A percentile compares a stretch with the other conserved stretches of the same genome.
Evolutionary conservation across 768 basidiomycete species (phyloP).

Genomic region (Tremella yokohamensis): DNA sequence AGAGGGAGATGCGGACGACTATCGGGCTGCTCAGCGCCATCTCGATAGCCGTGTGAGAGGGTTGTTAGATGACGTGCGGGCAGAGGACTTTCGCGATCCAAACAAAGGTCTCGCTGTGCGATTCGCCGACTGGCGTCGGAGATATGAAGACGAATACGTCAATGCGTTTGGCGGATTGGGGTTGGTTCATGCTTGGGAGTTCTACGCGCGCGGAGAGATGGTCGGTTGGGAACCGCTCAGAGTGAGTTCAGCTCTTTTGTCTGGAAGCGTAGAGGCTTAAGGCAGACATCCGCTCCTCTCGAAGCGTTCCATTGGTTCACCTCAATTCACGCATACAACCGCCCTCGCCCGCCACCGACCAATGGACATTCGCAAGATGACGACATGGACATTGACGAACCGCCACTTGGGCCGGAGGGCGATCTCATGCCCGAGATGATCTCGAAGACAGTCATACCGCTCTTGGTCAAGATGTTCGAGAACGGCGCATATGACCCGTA

Average conservation of each 20-base stretch:
- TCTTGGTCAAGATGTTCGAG: constrained; percentile 68
- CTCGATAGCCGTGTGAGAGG: constrained; percentile 58
- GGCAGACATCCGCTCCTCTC: constrained; percentile 51
- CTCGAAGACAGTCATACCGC: constrained; percentile 73
- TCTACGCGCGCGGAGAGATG: constrained; percentile 83
- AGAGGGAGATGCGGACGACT: constrained; percentile 67
- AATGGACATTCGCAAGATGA: constrained; percentile 40
- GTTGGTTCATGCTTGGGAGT: constrained; percentile 86
- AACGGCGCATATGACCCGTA: constrained; percentile 80
- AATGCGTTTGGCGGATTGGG: constrained; percentile 88
- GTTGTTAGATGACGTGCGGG: constrained; percentile 74
- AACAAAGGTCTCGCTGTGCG: constrained; percentile 63
- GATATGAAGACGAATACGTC: constrained; percentile 73
- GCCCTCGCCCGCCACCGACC: constrained; percentile 50
- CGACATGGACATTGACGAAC: constrained; percentile 54
- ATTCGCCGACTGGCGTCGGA: constrained; percentile 70
- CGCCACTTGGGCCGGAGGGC: constrained; percentile 72
- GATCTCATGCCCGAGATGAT: constrained; percentile 85
- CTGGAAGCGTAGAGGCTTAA: neutral
- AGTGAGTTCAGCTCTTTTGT: constrained; percentile 53
- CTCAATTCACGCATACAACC: constrained; percentile 72
- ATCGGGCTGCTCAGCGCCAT: constrained; percentile 60
- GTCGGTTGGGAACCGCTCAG: constrained; percentile 83
- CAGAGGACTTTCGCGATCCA: constrained; percentile 79
- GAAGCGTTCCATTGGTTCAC: constrained; percentile 83